Conservation (phyloP, 2,329 filamentous ascomycete genomes). For the Xylaria sp. region DNA sequence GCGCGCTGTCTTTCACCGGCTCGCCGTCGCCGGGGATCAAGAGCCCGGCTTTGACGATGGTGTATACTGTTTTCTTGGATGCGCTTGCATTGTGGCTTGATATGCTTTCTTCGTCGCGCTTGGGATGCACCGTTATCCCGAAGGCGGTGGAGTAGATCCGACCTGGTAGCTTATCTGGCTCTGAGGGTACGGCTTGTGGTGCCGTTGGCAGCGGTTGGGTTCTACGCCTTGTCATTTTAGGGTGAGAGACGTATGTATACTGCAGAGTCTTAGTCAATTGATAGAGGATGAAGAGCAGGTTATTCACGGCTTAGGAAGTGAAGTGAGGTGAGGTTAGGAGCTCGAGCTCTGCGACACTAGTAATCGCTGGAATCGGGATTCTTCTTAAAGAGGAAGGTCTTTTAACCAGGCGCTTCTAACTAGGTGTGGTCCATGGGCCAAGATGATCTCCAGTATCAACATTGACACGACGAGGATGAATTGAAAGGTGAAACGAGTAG, state of each 20-base stretch:
- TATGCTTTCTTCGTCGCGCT: slow-evolving; percentile 33
- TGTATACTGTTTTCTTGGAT: slow-evolving; percentile 48
- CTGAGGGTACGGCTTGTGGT: slow-evolving; percentile 12
- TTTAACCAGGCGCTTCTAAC: background rate
- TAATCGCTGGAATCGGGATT: slow-evolving; percentile 10
- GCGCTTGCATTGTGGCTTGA: background rate
- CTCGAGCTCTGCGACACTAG: background rate
- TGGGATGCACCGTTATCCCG: slow-evolving; percentile 45
- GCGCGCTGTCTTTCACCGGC: slow-evolving; percentile 49
- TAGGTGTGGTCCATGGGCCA: background rate
- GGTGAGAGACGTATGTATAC: background rate
- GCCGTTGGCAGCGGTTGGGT: slow-evolving; percentile 19
- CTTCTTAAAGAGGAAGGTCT: slow-evolving; percentile 36
- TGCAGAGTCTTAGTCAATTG: slow-evolving; percentile 8
- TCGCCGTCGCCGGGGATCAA: slow-evolving; percentile 55
- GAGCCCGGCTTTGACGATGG: slow-evolving; percentile 50
- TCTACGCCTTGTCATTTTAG: slow-evolving; percentile 44
- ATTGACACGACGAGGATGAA: background rate
- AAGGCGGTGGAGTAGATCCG: slow-evolving; percentile 48
- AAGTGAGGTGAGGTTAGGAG: background rate
- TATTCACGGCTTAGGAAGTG: background rate
- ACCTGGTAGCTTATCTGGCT: slow-evolving; percentile 33
- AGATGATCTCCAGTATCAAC: background rate
- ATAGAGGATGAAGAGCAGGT: background rate
- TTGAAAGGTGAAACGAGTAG: background rate